Evolutionary conservation across 495 filamentous ascomycete species (phyloP), one percentile per base, ranked within the genome.

Genomic region (Aspergillus haitiensis): DNA sequence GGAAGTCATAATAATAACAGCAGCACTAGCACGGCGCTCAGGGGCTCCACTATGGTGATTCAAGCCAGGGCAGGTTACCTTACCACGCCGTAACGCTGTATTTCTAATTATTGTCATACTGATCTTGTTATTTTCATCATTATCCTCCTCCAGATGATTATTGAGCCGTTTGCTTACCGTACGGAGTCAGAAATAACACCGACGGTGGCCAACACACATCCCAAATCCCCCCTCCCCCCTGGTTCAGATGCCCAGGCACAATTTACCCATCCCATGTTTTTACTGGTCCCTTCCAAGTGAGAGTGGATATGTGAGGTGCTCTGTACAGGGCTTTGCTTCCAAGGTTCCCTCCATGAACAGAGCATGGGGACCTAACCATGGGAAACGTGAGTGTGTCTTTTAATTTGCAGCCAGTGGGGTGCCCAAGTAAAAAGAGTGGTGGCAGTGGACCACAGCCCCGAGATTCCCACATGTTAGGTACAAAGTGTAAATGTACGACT

Each of bases 41-140:
- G 57, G 53, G 59, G 62, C 35, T 45, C 49, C 57, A 53, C 57
- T 48, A 36, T 18, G 39, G 40, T 60, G 61, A 44, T 59, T 57
- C 52, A 48, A 64, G 52, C 59, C 56, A 64, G 53, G 56, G 36
- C 56, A 27, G 21, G 21, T 27, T 27, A 27, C 36, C 45, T 27
- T 27, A 27, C 36, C 45, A 7, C 36, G 16, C 11, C 8, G 13
- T 12, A 12, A 10, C 33, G 7, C 47, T 18, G 15, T 52, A 57
- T 46, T 58, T 42, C 36, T 32, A 47, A 40, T 53, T 56, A 18
- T 40, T 21, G 47, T 44, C 39, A 15, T 40, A 10, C 15, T 40
- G 16, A 11, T n/a, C 13, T 35, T 31, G 35, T 46, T 59, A 59
- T 35, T 48, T 32, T 27, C 21, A 50, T 32, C 11, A 27, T 50